Conservation (phyloP, 306 rosid species). For the Cucurbita moschata region DNA sequence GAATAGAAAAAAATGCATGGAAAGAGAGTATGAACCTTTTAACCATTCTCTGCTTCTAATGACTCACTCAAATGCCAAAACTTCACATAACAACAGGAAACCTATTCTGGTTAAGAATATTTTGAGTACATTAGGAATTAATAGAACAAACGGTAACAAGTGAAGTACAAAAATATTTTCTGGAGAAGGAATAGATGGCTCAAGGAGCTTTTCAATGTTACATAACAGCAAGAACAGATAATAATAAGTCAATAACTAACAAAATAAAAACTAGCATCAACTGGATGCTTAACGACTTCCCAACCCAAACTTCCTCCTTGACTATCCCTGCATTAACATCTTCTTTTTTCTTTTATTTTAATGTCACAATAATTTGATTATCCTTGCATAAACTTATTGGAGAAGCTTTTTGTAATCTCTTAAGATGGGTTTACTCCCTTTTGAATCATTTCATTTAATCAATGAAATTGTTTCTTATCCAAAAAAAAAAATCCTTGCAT, state of each 20-base stretch:
- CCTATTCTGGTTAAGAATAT: background rate
- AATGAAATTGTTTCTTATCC: too few species aligned
- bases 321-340: background rate
- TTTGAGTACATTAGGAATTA: background rate
- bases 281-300: background rate
- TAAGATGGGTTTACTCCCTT: background rate
- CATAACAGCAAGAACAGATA: background rate
- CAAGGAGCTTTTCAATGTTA: background rate
- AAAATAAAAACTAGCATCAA: background rate
- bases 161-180: background rate
- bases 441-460: too few species aligned
- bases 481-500: too few species aligned
- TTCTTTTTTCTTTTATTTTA: too few species aligned
- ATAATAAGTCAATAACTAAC: background rate
- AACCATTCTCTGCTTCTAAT: constrained; percentile 4
- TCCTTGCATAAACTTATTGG: background rate
- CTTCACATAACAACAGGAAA: background rate
- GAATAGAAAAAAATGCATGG: background rate
- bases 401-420: too few species aligned
- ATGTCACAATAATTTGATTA: background rate
- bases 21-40: background rate
- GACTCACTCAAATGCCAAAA: background rate
- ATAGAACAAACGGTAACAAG: background rate
- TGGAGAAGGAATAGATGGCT: background rate
- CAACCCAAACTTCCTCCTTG: background rate